phyloP scores from a whole-genome alignment of 176 grass and related monocot genomes.

The Carex kokanica region DNA sequence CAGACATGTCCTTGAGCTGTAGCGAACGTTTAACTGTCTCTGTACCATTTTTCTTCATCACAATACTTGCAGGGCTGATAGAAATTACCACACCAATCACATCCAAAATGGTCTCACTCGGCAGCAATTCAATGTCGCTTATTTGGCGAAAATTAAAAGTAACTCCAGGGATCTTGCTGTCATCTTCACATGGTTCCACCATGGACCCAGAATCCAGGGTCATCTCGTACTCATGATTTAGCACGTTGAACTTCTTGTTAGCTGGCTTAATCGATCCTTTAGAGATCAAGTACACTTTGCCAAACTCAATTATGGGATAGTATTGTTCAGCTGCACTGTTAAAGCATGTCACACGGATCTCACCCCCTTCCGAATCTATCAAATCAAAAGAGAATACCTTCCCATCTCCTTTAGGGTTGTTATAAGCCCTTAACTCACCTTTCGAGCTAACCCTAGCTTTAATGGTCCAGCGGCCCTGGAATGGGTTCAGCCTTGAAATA shows the following conservation, averaged over 20 bases:
- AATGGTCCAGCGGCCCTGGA: constrained; percentile 66
- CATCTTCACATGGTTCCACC: constrained; percentile 49
- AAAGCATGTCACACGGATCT: constrained; percentile 79
- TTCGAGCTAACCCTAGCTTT: constrained; percentile 75
- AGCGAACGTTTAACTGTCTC: constrained; percentile 58
- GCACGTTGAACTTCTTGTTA: constrained; percentile 53
- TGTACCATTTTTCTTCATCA: constrained; percentile 55
- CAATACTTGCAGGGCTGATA: constrained; percentile 46
- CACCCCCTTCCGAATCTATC: constrained; percentile 59
- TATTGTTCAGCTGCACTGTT: constrained; percentile 46
- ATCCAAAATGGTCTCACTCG: constrained; percentile 49
- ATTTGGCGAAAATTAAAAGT: constrained; percentile 69
- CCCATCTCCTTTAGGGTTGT: constrained; percentile 47
- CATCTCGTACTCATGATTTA: constrained; percentile 74
- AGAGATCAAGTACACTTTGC: constrained; percentile 83
- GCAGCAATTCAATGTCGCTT: constrained; percentile 66
- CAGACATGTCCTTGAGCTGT: constrained; percentile 88
- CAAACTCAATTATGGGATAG: constrained; percentile 61
- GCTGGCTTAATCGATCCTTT: constrained; percentile 50
- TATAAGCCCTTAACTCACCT: constrained; percentile 47
- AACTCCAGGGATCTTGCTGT: constrained; percentile 58
- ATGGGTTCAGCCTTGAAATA: constrained; percentile 71
- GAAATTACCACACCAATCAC: constrained; percentile 78
- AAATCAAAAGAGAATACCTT: constrained; percentile 88
- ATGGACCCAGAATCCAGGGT: constrained; percentile 34